Base-by-base conservation (phyloP, 495 filamentous ascomycete genomes). In the Talaromyces proteolyticus region DNA sequence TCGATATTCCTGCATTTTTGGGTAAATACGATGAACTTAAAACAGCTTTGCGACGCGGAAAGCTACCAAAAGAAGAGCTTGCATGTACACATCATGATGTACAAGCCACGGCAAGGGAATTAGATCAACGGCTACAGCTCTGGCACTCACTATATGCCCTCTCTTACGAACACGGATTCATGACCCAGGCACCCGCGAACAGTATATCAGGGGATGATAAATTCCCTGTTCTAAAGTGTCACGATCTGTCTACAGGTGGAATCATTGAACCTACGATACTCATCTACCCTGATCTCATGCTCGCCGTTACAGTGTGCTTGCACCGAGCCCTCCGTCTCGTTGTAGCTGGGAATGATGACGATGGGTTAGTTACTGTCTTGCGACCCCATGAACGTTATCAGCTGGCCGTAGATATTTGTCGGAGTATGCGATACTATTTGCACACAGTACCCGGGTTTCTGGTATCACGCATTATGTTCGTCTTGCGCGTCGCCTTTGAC, bases 341-440 rank as follows among this genome's bases (percentile, higher is more conserved):
- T 3, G 44, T 60, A 37, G 56, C 57, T 3, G 49, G 53, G 22
- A 52, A 48, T 19, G 26, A 37, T 23, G 51, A 60, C 36, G 49
- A 46, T 21, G 60, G 55, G 0, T 44, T 63, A 3, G 45, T 56
- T 46, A 54, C 46, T 25, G 57, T 63, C 10, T 26, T 60, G 8
- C 37, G 47, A 12, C 47, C 44, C 1, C 53, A 57, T 12, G 57
- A 63, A 21, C 60, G 60, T 38, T 63, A 63, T 45, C 50, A 56
- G 23, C 54, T 53, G 26, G 60, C 55, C 20, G 59, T 58, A 37
- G 55, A 63, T 29, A 63, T 63, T 41, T 60, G 57, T 36, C 60
- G 60, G 19, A 63, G 60, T 44, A 60, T 63, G 60, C 57, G 52
- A 44, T 63, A 58, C 51, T 63, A 63, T 36, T 44, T 60, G 40